Evolutionary conservation across 768 basidiomycete genomes (phyloP), one percentile per base, ranked within the genome.

Genomic region (Termitomyces sp.): DNA sequence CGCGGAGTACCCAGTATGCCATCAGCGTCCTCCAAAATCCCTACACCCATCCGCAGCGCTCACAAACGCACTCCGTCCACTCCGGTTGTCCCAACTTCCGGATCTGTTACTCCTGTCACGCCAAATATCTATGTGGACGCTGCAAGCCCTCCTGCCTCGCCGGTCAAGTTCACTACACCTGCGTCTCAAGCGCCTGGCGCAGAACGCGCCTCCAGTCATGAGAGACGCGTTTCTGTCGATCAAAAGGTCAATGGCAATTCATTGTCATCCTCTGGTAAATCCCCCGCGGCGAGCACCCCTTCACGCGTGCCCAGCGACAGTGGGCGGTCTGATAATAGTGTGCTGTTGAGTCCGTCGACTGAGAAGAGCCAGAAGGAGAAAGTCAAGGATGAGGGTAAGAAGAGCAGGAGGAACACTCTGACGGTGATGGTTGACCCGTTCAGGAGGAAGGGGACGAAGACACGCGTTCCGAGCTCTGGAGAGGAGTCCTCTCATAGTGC

Each of bases 371-470:
- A 59, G 56, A 60, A 64, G 46, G 64, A 59, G 20, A 63, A 51
- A 64, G 67, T 59, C 58, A 67, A 54, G 55, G 63, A 66, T 22
- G 73, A 72, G 44, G 69, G 68, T 40, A 92, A 84, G 76, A 85
- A 85, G 71, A 78, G 73, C 60, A 77, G 87, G 66, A 74, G 92
- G 64, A 94, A 90, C 71, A 95, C 94, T 0, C 77, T 97, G 60
- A 92, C 88, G 0, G 83, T 94, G 41, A 91, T 94, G 84, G 88
- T 91, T 2, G 89, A 91, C 66, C 88, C 90, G 7, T 74, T 94
- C 61, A 80, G 78, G 55, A 79, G 82, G 67, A 77, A 74, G 62
- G 62, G 60, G 28, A 48, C 55, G 30, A 78, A 73, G 63, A 68
- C 72, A 52, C 59, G 67, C 55, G 68, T 71, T 54, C 63, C 71